phyloP scores from a whole-genome alignment of 192 early-diverging fungal genomes.

The Backusella macrospora region DNA sequence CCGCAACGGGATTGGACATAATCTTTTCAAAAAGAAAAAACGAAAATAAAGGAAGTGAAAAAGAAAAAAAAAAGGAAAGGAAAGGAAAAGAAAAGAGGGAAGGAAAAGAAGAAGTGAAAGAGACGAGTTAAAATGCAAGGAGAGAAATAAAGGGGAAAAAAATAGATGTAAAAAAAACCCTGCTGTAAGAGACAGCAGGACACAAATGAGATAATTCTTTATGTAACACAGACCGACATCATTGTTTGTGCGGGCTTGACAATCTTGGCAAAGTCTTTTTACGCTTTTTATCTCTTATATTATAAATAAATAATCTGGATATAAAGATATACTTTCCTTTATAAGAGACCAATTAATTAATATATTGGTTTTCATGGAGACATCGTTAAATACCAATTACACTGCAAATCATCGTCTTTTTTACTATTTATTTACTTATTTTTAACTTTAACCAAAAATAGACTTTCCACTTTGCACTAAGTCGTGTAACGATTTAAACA shows the following conservation, averaged over 20 bases:
- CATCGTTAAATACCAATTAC: background rate
- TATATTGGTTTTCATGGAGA: background rate
- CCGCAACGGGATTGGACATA: conserved; percentile 36
- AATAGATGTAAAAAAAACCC: background rate
- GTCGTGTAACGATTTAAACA: conserved; percentile 1
- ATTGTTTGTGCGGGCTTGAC: conserved; percentile 5
- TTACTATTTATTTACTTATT: background rate
- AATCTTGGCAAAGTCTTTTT: background rate
- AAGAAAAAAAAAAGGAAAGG: background rate
- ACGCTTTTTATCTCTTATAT: no score
- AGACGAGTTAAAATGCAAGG: conserved; percentile 2
- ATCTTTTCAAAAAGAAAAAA: background rate
- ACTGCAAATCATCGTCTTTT: background rate
- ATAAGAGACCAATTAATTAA: no score
- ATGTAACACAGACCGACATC: background rate
- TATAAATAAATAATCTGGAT: background rate
- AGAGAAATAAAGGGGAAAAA: background rate
- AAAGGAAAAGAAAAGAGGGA: background rate
- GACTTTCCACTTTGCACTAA: background rate
- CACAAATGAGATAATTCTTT: background rate
- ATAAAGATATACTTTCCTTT: background rate
- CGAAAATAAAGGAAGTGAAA: conserved; percentile 1
- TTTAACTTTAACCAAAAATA: conserved; percentile 8
- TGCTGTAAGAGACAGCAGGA: background rate
- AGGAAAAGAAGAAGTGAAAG: background rate